Evolutionary conservation across 148 eudicot genomes (phyloP).

Genomic region (Camellia sinensis): DNA sequence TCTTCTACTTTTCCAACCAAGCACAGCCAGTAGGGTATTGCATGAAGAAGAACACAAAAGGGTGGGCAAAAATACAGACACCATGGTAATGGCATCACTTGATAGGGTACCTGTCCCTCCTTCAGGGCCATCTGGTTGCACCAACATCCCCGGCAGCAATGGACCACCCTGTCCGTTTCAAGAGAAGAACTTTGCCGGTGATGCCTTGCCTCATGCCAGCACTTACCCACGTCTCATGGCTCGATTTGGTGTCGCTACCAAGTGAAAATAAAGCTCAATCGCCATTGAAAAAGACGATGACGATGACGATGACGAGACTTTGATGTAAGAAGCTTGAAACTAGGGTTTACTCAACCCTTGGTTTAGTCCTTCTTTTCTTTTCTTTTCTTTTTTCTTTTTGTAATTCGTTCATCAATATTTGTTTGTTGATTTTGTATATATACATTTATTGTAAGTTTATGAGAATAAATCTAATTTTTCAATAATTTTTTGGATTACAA

Average conservation of each 20-base stretch:
- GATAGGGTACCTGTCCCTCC: slow-evolving; percentile 28
- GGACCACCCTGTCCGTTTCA: slow-evolving; percentile 18
- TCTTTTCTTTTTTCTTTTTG: too few relatives aligned
- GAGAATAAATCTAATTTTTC: too few relatives aligned
- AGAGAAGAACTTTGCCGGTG: slow-evolving; percentile 30
- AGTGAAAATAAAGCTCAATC: neutral
- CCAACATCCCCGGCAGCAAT: slow-evolving; percentile 18
- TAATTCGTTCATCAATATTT: too few relatives aligned
- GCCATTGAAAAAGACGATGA: too few relatives aligned
- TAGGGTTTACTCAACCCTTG: neutral
- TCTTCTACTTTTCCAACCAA: slow-evolving; percentile 12
- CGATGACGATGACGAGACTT: too few relatives aligned
- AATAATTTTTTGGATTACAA: too few relatives aligned
- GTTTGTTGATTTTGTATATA: too few relatives aligned
- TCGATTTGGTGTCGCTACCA: slow-evolving; percentile 13
- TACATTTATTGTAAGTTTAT: too few relatives aligned
- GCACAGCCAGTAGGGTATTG: neutral
- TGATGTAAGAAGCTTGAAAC: neutral
- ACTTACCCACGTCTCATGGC: neutral
- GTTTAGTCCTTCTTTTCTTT: too few relatives aligned
- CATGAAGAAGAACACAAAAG: neutral
- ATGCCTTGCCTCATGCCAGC: slow-evolving; percentile 14
- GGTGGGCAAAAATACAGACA: neutral
- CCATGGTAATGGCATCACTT: neutral
- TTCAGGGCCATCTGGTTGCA: slow-evolving; percentile 40